Evolutionary conservation across 2,329 filamentous ascomycete species (phyloP).

Genomic region (Ceratocystis smalleyi): DNA sequence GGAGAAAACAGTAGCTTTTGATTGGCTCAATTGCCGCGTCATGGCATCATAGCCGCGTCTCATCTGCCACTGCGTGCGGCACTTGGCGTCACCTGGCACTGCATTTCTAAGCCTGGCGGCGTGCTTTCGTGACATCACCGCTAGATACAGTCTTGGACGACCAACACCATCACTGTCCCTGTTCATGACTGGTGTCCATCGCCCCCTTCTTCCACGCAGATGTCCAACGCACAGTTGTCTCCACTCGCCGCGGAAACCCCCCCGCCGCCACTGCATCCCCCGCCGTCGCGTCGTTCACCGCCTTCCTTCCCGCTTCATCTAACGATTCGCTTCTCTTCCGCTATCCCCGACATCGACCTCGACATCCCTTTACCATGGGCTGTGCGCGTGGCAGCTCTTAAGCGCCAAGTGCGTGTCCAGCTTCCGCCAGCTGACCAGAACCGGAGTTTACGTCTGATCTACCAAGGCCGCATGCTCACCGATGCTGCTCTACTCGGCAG

Average conservation of each 20-base stretch:
- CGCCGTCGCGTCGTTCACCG: neutral
- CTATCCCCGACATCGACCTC: conserved; percentile 68
- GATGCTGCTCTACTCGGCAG: conserved; percentile 53
- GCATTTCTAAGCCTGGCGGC: no score
- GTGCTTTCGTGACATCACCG: no score
- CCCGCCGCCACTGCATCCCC: neutral
- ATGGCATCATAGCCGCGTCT: neutral
- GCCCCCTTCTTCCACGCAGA: neutral
- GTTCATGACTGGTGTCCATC: no score
- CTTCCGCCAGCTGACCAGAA: conserved; percentile 47
- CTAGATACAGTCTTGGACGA: no score
- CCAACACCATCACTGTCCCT: no score
- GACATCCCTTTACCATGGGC: conserved; percentile 52
- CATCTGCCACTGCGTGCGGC: no score
- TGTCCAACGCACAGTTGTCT: neutral
- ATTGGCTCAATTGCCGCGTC: neutral
- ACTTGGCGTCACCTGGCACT: no score
- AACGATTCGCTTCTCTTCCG: conserved; percentile 78
- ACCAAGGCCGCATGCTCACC: conserved; percentile 71
- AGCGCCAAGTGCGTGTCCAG: conserved; percentile 61
- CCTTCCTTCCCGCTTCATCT: conserved; percentile 44
- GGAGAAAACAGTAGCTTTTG: neutral
- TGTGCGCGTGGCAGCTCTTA: conserved; percentile 64
- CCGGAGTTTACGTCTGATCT: conserved; percentile 72
- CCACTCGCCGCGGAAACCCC: no score